phyloP scores from a whole-genome alignment of 768 basidiomycete genomes.

The Coprinopsis marcescibilis region DNA sequence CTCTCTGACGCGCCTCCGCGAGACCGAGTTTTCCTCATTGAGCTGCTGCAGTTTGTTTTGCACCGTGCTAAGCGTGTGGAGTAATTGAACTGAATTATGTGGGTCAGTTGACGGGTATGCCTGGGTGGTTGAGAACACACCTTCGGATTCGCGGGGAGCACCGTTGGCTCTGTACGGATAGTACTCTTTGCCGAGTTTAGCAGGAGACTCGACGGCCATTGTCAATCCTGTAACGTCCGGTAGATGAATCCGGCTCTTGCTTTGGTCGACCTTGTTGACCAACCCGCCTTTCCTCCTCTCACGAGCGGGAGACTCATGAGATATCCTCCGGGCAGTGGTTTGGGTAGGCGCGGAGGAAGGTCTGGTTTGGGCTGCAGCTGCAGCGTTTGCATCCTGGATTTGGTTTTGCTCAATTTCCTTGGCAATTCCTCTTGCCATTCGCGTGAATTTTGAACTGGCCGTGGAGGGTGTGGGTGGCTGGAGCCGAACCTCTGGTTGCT shows the following conservation, averaged over 20 bases:
- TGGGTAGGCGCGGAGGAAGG: slow-evolving; percentile 9
- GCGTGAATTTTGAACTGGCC: slow-evolving; percentile 51
- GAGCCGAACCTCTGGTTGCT: slow-evolving; percentile 47
- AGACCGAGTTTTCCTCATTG: slow-evolving; percentile 78
- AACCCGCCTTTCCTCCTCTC: neutral
- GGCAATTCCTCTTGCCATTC: slow-evolving; percentile 49
- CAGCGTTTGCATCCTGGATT: slow-evolving; percentile 15
- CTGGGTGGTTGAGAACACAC: slow-evolving; percentile 28
- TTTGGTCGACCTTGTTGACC: no score
- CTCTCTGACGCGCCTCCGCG: slow-evolving; percentile 77
- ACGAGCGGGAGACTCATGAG: neutral
- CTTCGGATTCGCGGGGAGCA: slow-evolving; percentile 56
- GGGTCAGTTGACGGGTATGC: slow-evolving; percentile 1
- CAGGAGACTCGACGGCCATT: slow-evolving; percentile 70
- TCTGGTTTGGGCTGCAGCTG: slow-evolving; percentile 1
- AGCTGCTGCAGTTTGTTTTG: slow-evolving; percentile 67
- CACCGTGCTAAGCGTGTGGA: slow-evolving; percentile 54
- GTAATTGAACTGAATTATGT: slow-evolving; percentile 44
- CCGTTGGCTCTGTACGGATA: slow-evolving; percentile 41
- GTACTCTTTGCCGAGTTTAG: slow-evolving; percentile 48
- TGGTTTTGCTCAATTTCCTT: slow-evolving; percentile 50
- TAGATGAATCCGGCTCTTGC: slow-evolving; percentile 45
- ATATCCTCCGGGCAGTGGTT: slow-evolving; percentile 9
- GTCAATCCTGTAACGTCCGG: slow-evolving; percentile 86
- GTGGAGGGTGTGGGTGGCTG: slow-evolving; percentile 60